These are phyloP conservation scores for Penicillium desertorum DNA, from an alignment of 495 filamentous ascomycete species.

Conservation along the genomic window DNA sequence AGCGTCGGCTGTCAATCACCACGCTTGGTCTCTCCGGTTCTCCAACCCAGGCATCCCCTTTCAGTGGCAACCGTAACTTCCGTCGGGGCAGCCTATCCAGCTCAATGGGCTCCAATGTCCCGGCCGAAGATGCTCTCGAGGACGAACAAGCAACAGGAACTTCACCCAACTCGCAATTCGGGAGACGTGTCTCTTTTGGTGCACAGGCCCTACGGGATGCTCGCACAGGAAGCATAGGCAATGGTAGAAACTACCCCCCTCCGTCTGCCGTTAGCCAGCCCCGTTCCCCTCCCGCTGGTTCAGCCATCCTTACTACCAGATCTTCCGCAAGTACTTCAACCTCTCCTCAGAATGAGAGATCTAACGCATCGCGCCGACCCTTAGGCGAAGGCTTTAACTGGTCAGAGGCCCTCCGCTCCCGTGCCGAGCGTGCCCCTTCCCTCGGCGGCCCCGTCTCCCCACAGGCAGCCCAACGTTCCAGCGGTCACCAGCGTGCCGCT, in stretches of 20 bases:
- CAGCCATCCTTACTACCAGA: constrained; percentile 24
- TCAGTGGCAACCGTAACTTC: constrained; percentile 43
- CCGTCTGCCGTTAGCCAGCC: constrained; percentile 24
- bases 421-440: constrained; percentile 80
- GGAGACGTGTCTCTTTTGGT: constrained; percentile 86
- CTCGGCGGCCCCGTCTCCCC: constrained; percentile 46
- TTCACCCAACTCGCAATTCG: constrained; percentile 69
- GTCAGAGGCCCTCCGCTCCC: constrained; percentile 87
- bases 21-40: constrained; percentile 83
- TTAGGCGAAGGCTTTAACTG: constrained; percentile 92
- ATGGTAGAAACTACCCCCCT: constrained; percentile 47
- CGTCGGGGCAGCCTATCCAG: constrained; percentile 72
- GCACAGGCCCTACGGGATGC: constrained; percentile 78
- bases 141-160: constrained; percentile 63
- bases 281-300: constrained; percentile 28
- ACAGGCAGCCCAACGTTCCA: constrained; percentile 28
- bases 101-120: constrained; percentile 69
- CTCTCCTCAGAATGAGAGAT: constrained; percentile 43
- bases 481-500: constrained; percentile 49
- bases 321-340: constrained; percentile 44
- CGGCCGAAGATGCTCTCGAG: constrained; percentile 84
- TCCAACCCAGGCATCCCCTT: constrained; percentile 60
- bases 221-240: constrained; percentile 49
- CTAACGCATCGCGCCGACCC: constrained; percentile 51
- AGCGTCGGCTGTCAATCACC: constrained; percentile 81